A percentile compares a stretch with the other conserved stretches of the same genome.
These are phyloP conservation scores for Pelargonium nanum DNA, from an alignment of 345 rosid genomes.

Conservation along the genomic window DNA sequence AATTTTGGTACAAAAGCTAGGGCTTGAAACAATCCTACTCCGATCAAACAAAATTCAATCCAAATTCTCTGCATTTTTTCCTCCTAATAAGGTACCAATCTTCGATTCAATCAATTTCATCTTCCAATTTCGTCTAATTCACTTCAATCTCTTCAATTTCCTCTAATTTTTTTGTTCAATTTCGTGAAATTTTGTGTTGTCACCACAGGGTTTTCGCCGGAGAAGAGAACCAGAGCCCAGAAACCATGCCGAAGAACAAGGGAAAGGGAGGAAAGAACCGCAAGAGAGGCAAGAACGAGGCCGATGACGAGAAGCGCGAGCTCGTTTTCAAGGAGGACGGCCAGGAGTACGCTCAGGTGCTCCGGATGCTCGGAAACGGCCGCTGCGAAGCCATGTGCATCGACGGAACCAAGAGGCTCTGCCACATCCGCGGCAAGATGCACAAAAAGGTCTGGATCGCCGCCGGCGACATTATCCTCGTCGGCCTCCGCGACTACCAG, in stretches of 20 bases:
- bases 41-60: neutral
- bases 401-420: conserved; percentile 51
- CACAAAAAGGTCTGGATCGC: conserved; percentile 88
- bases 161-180: too few relatives aligned
- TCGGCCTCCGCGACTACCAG: conserved; percentile 66
- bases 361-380: conserved; percentile 70
- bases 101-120: neutral
- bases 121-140: neutral
- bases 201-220: neutral
- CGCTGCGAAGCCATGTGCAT: conserved; percentile 64
- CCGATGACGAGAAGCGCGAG: conserved; percentile 66
- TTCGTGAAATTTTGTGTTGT: neutral
- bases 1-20: neutral
- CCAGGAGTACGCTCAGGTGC: conserved; percentile 62
- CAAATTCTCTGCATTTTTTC: neutral
- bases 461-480: conserved; percentile 69
- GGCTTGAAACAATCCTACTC: neutral
- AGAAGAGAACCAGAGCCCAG: conserved; percentile 10
- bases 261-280: conserved; percentile 88
- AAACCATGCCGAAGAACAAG: conserved; percentile 66
- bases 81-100: neutral
- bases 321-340: conserved; percentile 73
- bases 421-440: conserved; percentile 81
- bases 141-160: neutral
- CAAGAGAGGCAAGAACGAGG: conserved; percentile 83